Evolutionary conservation across 2,329 filamentous ascomycete species (phyloP).

Genomic region (Colletotrichum echinochloae): DNA sequence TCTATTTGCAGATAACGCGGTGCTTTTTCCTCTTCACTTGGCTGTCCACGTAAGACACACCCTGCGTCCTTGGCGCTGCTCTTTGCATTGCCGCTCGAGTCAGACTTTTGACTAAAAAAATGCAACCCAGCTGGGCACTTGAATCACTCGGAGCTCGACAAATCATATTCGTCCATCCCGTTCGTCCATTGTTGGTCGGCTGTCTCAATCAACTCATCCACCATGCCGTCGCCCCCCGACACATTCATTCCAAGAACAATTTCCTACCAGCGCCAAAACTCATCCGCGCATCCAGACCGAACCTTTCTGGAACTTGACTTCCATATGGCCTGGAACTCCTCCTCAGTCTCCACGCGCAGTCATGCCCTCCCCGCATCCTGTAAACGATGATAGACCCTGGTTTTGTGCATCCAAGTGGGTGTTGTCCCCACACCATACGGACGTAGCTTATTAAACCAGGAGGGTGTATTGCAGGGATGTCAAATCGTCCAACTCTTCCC

Average conservation of each 20-base stretch:
- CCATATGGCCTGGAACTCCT: neutral
- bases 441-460: conserved; percentile 22
- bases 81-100: neutral
- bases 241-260: neutral
- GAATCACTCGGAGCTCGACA: neutral
- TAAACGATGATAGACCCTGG: conserved; percentile 11
- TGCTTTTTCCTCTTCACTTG: conserved; percentile 31
- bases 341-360: neutral
- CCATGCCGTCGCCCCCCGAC: neutral
- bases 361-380: neutral
- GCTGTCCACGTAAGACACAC: neutral
- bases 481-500: neutral
- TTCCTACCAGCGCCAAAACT: neutral
- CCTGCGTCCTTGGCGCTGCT: neutral
- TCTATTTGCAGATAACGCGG: neutral
- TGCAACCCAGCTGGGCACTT: neutral
- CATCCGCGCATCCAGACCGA: neutral
- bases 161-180: neutral
- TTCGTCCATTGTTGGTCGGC: no score
- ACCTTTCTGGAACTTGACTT: neutral
- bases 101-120: no score
- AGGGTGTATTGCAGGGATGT: conserved; percentile 21
- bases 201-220: neutral
- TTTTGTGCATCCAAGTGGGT: conserved; percentile 14
- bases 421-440: conserved; percentile 12